Evolutionary conservation across 805 yeast genomes (phyloP).

Genomic region (Candida corydali): DNA sequence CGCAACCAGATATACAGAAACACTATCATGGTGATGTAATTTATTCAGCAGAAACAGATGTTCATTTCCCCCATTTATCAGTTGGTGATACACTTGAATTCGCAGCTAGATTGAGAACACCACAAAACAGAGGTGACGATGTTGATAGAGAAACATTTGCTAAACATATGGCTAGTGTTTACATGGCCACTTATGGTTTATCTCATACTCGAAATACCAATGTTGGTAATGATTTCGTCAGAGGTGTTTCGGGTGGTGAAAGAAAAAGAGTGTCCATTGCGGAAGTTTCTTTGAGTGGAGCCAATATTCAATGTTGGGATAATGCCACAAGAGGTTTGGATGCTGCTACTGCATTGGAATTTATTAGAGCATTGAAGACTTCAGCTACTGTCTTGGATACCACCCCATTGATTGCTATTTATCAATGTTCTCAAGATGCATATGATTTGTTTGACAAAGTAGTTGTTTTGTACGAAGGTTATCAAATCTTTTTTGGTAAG

Average conservation of each 20-base stretch:
- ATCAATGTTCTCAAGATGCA: slow-evolving; percentile 65
- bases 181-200: slow-evolving; percentile 48
- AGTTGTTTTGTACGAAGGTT: slow-evolving; percentile 51
- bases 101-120: slow-evolving; percentile 50
- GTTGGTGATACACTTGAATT: slow-evolving; percentile 55
- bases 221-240: slow-evolving; percentile 62
- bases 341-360: slow-evolving; percentile 67
- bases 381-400: slow-evolving; percentile 52
- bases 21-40: slow-evolving; percentile 36
- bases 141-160: slow-evolving; percentile 34
- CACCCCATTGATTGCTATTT: slow-evolving; percentile 62
- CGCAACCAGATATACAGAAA: slow-evolving; percentile 22
- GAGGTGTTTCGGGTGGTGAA: slow-evolving; percentile 74
- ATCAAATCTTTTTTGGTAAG: slow-evolving; percentile 36
- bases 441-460: slow-evolving; percentile 43
- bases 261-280: slow-evolving; percentile 69
- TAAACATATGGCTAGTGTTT: slow-evolving; percentile 38
- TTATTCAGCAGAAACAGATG: slow-evolving; percentile 51
- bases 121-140: slow-evolving; percentile 33
- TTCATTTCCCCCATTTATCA: slow-evolving; percentile 52
- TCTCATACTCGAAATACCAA: slow-evolving; percentile 58
- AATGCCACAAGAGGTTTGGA: slow-evolving; percentile 70
- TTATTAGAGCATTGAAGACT: slow-evolving; percentile 54
- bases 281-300: slow-evolving; percentile 54
- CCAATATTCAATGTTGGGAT: slow-evolving; percentile 59